These are phyloP conservation scores for Trichophyton simii DNA, from an alignment of 2,329 filamentous ascomycete species.

Conservation along the genomic window DNA sequence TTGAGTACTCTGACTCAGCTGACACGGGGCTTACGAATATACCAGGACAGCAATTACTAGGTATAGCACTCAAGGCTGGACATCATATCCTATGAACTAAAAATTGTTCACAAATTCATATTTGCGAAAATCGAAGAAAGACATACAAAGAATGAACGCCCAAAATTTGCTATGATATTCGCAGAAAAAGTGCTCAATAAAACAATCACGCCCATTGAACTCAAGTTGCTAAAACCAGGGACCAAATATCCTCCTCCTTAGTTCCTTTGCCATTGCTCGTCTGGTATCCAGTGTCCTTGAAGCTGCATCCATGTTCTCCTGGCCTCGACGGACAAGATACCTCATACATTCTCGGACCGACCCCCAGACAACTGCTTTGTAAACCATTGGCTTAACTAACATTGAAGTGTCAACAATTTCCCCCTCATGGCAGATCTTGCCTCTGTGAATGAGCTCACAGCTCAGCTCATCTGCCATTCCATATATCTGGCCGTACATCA, in stretches of 20 bases:
- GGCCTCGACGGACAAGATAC: constrained; percentile 47
- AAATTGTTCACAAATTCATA: background rate
- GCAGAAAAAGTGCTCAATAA: background rate
- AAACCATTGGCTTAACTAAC: constrained; percentile 34
- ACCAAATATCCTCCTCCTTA: constrained; percentile 27
- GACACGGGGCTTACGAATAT: too few relatives aligned
- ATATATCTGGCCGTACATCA: constrained; percentile 44
- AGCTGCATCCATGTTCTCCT: constrained; percentile 47
- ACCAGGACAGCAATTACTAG: background rate
- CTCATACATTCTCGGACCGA: constrained; percentile 62
- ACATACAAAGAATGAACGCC: background rate
- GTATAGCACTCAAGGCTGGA: background rate
- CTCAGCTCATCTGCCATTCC: constrained; percentile 50
- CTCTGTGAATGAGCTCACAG: constrained; percentile 33
- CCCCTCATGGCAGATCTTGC: constrained; percentile 7
- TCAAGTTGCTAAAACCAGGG: background rate
- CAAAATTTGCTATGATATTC: background rate
- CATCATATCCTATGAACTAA: background rate
- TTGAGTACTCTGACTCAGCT: constrained; percentile 21
- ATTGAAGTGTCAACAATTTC: constrained; percentile 16
- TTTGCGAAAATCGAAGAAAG: background rate
- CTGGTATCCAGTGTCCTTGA: constrained; percentile 40
- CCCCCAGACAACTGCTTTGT: constrained; percentile 46
- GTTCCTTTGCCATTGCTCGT: constrained; percentile 39
- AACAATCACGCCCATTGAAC: background rate